Percentiles rank a stretch among this genome's conserved stretches.
Conservation (phyloP, 371 early-diverging fungal genomes). For the Gilbertella persicaria region DNA sequence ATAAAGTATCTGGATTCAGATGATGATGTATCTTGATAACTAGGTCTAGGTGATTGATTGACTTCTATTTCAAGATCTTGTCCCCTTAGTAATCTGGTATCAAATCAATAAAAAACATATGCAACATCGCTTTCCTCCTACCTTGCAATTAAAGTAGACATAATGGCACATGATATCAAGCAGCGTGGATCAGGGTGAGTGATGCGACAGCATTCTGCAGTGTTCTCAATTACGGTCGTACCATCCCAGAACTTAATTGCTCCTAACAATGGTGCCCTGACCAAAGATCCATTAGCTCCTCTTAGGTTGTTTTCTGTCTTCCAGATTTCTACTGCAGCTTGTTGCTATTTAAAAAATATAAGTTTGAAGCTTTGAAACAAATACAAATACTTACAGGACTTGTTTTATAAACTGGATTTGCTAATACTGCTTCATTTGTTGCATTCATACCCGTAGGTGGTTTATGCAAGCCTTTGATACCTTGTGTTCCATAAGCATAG, state of each 20-base stretch:
- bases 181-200: slow-evolving; percentile 75
- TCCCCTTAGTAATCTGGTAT: slow-evolving; percentile 36
- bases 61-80: slow-evolving; percentile 43
- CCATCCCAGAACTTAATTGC: slow-evolving; percentile 68
- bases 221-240: slow-evolving; percentile 56
- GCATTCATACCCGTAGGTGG: slow-evolving; percentile 56
- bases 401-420: slow-evolving; percentile 40
- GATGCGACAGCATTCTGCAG: slow-evolving; percentile 58
- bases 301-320: slow-evolving; percentile 22
- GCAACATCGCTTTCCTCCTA: slow-evolving; percentile 18
- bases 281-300: slow-evolving; percentile 68
- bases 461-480: slow-evolving; percentile 55
- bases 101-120: neutral
- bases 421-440: slow-evolving; percentile 53
- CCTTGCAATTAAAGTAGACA: slow-evolving; percentile 61
- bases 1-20: slow-evolving; percentile 10
- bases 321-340: slow-evolving; percentile 39
- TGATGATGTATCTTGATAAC: slow-evolving; percentile 2
- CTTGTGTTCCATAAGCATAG: slow-evolving; percentile 49
- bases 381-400: slow-evolving; percentile 27
- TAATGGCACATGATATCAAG: slow-evolving; percentile 58
- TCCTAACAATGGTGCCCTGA: slow-evolving; percentile 62
- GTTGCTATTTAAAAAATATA: slow-evolving; percentile 18
- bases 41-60: slow-evolving; percentile 18
- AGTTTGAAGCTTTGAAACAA: neutral